Evolutionary conservation across 1,284 basidiomycete species (phyloP).

Genomic region (Vanrija pseudolonga): DNA sequence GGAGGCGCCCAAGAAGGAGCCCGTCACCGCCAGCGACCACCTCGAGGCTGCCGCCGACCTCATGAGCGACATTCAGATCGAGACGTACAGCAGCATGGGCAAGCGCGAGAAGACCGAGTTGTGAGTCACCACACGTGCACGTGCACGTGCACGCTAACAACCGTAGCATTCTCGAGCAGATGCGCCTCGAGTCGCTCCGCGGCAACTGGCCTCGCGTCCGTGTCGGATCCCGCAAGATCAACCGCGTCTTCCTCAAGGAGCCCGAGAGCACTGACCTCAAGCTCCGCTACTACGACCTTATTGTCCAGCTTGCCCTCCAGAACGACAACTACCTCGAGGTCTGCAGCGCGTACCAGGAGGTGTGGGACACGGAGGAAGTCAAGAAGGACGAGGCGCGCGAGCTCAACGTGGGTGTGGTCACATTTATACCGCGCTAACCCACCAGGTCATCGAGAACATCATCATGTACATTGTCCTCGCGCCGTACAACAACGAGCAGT

Average conservation of each 20-base stretch:
- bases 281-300: slow-evolving; percentile 90
- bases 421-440: slow-evolving; percentile 5
- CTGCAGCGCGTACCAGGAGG: slow-evolving; percentile 91
- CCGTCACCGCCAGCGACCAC: slow-evolving; percentile 54
- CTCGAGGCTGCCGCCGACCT: slow-evolving; percentile 81
- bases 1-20: slow-evolving; percentile 34
- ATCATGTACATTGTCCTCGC: slow-evolving; percentile 92
- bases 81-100: slow-evolving; percentile 99
- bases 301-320: slow-evolving; percentile 89
- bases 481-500: slow-evolving; percentile 94
- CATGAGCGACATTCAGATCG: slow-evolving; percentile 91
- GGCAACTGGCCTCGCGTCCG: slow-evolving; percentile 83
- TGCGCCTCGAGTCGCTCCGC: slow-evolving; percentile 79
- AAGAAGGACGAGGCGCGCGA: slow-evolving; percentile 75
- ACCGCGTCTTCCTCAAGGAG: slow-evolving; percentile 87
- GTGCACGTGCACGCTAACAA: neutral
- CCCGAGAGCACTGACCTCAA: slow-evolving; percentile 89
- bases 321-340: slow-evolving; percentile 85
- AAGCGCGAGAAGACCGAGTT: slow-evolving; percentile 97
- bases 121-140: slow-evolving; percentile 25
- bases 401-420: slow-evolving; percentile 58
- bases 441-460: slow-evolving; percentile 82
- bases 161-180: slow-evolving; percentile 81
- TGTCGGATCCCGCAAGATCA: slow-evolving; percentile 90
- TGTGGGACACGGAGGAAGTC: slow-evolving; percentile 92